These are phyloP conservation scores for Exserohilum turcica DNA, from an alignment of 2,329 filamentous ascomycete genomes.

Conservation along the genomic window DNA sequence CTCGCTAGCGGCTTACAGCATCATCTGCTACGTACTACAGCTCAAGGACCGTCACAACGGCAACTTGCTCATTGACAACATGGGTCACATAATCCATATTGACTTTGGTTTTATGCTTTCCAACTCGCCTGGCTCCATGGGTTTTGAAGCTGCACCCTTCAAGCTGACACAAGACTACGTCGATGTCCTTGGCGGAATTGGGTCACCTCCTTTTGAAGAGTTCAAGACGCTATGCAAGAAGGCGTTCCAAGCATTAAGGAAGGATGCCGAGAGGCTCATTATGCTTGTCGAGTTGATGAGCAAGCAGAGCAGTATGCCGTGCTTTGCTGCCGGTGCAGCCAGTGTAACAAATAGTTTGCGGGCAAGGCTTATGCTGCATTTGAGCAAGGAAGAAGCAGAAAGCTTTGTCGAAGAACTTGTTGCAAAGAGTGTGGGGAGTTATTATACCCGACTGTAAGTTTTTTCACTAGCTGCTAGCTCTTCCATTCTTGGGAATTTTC, in stretches of 20 bases:
- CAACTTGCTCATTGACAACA: slow-evolving; percentile 83
- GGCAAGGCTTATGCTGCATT: slow-evolving; percentile 78
- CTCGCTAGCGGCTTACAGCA: slow-evolving; percentile 83
- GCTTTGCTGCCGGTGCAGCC: slow-evolving; percentile 74
- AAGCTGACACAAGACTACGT: slow-evolving; percentile 87
- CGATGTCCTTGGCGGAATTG: slow-evolving; percentile 76
- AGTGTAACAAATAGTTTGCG: slow-evolving; percentile 72
- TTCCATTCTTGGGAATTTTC: no score
- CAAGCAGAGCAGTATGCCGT: slow-evolving; percentile 78
- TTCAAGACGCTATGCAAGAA: slow-evolving; percentile 82
- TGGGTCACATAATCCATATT: slow-evolving; percentile 85
- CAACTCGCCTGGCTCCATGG: slow-evolving; percentile 82
- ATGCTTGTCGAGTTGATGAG: slow-evolving; percentile 87
- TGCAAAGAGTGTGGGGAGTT: slow-evolving; percentile 81
- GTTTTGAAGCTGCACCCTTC: slow-evolving; percentile 85
- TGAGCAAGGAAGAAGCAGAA: slow-evolving; percentile 81
- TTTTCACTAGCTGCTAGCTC: not conserved
- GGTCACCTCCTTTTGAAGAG: slow-evolving; percentile 71
- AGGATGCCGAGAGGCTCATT: slow-evolving; percentile 79
- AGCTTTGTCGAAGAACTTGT: slow-evolving; percentile 82
- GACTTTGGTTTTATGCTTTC: slow-evolving; percentile 91
- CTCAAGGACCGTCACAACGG: slow-evolving; percentile 86
- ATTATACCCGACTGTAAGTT: slow-evolving; percentile 81
- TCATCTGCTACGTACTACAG: slow-evolving; percentile 82
- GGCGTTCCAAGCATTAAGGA: slow-evolving; percentile 79